Evolutionary conservation across 352 stramenopile genomes (phyloP).

Genomic region (Globisporangium canariense): DNA sequence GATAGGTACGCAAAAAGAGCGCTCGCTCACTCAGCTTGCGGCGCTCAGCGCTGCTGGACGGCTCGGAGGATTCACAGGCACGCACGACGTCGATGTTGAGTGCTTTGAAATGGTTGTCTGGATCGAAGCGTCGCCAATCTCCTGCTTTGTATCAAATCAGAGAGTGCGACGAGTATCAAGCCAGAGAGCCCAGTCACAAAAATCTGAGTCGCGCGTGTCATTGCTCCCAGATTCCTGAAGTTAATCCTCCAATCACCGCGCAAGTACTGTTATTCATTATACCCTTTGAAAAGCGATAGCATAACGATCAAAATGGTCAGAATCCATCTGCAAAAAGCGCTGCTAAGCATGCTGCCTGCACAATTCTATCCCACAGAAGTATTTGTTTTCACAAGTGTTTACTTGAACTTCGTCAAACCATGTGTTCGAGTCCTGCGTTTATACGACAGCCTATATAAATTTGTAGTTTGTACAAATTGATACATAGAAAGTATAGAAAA

Average conservation of each 20-base stretch:
- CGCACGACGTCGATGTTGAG: no score
- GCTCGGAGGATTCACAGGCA: no score
- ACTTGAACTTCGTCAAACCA: conserved; percentile 13
- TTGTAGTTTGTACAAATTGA: not conserved
- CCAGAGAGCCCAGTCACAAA: no score
- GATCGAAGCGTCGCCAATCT: no score
- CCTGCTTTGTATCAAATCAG: no score
- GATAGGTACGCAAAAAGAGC: no score
- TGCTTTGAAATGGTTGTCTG: no score
- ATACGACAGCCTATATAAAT: not conserved
- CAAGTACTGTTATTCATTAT: not conserved
- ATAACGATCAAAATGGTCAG: not conserved
- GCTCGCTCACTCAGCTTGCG: no score
- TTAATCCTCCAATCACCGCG: not conserved
- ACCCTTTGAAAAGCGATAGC: not conserved
- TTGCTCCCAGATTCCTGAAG: not conserved
- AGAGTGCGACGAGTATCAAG: no score
- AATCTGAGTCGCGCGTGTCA: conserved; percentile 10
- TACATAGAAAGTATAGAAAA: no score
- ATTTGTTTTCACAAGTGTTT: conserved; percentile 6
- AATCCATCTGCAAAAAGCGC: not conserved
- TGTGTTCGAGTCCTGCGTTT: not conserved
- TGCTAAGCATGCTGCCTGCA: no score
- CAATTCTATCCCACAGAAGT: not conserved
- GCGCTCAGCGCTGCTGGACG: no score